Evolutionary conservation across 768 basidiomycete genomes (phyloP).

Genomic region (Hygrophorus russula): DNA sequence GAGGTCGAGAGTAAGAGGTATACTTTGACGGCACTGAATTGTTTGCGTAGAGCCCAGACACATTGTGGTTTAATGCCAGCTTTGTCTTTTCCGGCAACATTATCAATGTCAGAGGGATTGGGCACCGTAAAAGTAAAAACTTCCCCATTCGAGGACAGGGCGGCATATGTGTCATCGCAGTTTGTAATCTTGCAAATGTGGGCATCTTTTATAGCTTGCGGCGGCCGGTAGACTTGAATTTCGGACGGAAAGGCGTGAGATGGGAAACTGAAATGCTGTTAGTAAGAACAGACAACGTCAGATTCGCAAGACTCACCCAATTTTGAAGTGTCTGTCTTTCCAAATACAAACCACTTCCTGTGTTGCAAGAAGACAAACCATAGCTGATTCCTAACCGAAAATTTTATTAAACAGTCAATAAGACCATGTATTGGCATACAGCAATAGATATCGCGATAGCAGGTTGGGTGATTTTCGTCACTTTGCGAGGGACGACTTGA

Average conservation of each 20-base stretch:
- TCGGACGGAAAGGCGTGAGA: conserved; percentile 65
- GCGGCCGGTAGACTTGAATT: conserved; percentile 72
- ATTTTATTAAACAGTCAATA: not conserved
- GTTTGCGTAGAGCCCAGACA: conserved; percentile 81
- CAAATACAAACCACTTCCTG: conserved; percentile 78
- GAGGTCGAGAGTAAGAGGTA: conserved; percentile 11
- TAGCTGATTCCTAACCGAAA: conserved; percentile 55
- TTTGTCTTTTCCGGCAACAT: conserved; percentile 18
- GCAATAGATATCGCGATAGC: conserved; percentile 68
- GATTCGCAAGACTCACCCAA: conserved; percentile 37
- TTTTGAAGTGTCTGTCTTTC: conserved; percentile 64
- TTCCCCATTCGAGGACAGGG: conserved; percentile 80
- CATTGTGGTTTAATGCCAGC: conserved; percentile 68
- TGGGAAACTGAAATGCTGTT: conserved; percentile 46
- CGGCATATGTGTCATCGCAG: conserved; percentile 74
- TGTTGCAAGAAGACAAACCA: conserved; percentile 70
- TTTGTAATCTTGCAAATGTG: conserved; percentile 71
- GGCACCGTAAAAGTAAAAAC: conserved; percentile 70
- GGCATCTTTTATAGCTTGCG: conserved; percentile 58
- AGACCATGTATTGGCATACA: conserved; percentile 27
- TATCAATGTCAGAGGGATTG: conserved; percentile 19
- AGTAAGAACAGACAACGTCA: not conserved
- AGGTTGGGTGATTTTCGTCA: conserved; percentile 62
- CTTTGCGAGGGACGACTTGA: conserved; percentile 70
- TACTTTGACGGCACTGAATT: conserved; percentile 75